phyloP scores from a whole-genome alignment of 106 monocot genomes.

The Dendrobium catenatum region DNA sequence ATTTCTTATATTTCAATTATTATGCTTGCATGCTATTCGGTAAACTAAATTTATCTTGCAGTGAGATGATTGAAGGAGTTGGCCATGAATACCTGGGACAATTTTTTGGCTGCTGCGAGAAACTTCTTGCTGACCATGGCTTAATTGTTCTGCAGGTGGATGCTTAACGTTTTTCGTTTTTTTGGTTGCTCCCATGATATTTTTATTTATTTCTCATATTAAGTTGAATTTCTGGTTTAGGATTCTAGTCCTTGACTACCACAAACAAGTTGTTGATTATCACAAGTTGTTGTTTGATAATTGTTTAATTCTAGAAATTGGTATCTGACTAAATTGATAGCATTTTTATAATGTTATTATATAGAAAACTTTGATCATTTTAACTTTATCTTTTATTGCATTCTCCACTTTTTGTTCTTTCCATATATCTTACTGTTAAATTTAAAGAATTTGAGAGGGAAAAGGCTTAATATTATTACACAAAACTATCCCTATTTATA shows the following conservation, averaged over 20 bases:
- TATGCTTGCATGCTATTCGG: neutral
- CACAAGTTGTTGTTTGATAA: neutral
- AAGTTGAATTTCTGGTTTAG: neutral
- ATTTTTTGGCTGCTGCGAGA: constrained; percentile 88
- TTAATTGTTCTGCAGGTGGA: constrained; percentile 87
- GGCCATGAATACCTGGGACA: constrained; percentile 97
- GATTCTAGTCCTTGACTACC: neutral
- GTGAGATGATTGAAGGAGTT: constrained; percentile 95
- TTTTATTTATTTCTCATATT: neutral
- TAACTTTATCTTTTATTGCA: neutral
- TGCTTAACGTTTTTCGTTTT: neutral
- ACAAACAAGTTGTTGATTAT: neutral
- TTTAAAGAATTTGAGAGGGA: no score
- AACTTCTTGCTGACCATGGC: constrained; percentile 69
- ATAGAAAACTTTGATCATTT: neutral
- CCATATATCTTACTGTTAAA: no score
- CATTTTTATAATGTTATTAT: neutral
- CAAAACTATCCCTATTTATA: no score
- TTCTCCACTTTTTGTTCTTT: neutral
- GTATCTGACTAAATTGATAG: neutral
- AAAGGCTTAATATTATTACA: no score
- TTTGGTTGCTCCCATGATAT: neutral
- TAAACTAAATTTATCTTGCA: constrained; percentile 22
- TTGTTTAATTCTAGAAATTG: neutral
- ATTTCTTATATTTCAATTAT: neutral